Conservation (phyloP, 2,329 filamentous ascomycete species). For the Neofusicoccum ribis region DNA sequence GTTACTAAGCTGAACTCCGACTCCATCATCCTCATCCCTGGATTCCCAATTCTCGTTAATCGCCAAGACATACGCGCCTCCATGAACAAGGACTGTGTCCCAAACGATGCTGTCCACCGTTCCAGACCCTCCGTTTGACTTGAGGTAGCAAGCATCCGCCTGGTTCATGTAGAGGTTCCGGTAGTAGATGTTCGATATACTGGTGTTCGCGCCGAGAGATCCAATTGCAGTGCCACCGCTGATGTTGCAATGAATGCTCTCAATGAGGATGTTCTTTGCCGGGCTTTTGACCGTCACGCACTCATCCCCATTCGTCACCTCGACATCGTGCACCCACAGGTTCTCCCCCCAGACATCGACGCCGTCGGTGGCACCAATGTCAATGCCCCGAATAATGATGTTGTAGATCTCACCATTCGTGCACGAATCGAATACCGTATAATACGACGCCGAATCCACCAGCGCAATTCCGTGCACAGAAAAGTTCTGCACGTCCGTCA, state of each 20-base stretch:
- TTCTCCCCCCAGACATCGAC: conserved; percentile 24
- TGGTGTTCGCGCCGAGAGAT: conserved; percentile 20
- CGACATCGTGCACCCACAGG: conserved; percentile 24
- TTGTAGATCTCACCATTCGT: conserved; percentile 23
- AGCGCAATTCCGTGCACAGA: not conserved
- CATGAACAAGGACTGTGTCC: not conserved
- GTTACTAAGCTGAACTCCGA: not conserved
- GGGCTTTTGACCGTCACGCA: conserved; percentile 25
- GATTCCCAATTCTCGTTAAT: not conserved
- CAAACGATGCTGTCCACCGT: not conserved
- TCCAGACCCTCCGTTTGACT: not conserved
- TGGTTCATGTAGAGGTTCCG: conserved; percentile 24
- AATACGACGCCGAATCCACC: conserved; percentile 22
- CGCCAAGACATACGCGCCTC: not conserved
- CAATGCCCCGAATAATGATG: conserved; percentile 24
- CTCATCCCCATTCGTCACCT: conserved; percentile 26
- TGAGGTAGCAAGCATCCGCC: conserved; percentile 12
- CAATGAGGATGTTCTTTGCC: conserved; percentile 26
- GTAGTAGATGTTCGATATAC: conserved; percentile 24
- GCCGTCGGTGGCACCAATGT: conserved; percentile 25
- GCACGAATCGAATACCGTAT: conserved; percentile 23
- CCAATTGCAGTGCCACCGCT: conserved; percentile 25
- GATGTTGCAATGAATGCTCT: conserved; percentile 26
- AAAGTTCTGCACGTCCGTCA: not conserved
- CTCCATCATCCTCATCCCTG: not conserved